Percentiles rank a stretch among this genome's conserved stretches.
Conservation (phyloP, 495 filamentous ascomycete genomes). For the Penicillium paradoxum region DNA sequence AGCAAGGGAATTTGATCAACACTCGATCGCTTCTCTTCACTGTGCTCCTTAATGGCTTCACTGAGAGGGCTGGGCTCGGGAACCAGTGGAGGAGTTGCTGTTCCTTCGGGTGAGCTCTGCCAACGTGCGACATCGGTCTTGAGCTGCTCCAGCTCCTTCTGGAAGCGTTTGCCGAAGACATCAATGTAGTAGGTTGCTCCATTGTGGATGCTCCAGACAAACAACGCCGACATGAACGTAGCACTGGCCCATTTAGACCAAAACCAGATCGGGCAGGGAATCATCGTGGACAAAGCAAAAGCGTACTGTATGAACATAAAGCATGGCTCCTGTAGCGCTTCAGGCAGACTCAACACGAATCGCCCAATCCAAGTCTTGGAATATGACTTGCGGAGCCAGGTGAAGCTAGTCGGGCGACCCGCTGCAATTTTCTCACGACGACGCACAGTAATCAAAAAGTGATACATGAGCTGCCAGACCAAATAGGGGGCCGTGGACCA, state of each 20-base stretch:
- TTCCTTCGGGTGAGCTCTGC: slow-evolving; percentile 55
- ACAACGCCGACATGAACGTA: slow-evolving; percentile 69
- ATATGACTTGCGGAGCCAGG: slow-evolving; percentile 91
- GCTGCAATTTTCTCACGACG: slow-evolving; percentile 92
- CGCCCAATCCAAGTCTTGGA: slow-evolving; percentile 81
- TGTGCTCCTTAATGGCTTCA: slow-evolving; percentile 11
- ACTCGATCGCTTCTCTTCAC: slow-evolving; percentile 28
- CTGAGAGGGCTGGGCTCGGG: slow-evolving; percentile 19
- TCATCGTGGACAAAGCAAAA: slow-evolving; percentile 87
- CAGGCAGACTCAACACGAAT: slow-evolving; percentile 72
- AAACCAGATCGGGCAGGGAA: slow-evolving; percentile 94
- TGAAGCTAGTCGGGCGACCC: slow-evolving; percentile 92
- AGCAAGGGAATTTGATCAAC: slow-evolving; percentile 42
- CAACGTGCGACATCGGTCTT: slow-evolving; percentile 86
- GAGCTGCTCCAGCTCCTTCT: slow-evolving; percentile 90
- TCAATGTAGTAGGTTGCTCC: slow-evolving; percentile 97
- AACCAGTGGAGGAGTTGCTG: slow-evolving; percentile 28
- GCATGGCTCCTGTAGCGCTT: slow-evolving; percentile 71
- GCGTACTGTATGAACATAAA: slow-evolving; percentile 96
- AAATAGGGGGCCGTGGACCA: slow-evolving; percentile 93
- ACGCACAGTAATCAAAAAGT: slow-evolving; percentile 88
- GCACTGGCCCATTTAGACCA: slow-evolving; percentile 79
- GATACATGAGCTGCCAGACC: slow-evolving; percentile 87
- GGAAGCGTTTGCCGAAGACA: slow-evolving; percentile 91
- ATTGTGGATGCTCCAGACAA: slow-evolving; percentile 89